These are phyloP conservation scores for Fomes fomentarius DNA, from an alignment of 1,284 basidiomycete genomes.

Conservation along the genomic window DNA sequence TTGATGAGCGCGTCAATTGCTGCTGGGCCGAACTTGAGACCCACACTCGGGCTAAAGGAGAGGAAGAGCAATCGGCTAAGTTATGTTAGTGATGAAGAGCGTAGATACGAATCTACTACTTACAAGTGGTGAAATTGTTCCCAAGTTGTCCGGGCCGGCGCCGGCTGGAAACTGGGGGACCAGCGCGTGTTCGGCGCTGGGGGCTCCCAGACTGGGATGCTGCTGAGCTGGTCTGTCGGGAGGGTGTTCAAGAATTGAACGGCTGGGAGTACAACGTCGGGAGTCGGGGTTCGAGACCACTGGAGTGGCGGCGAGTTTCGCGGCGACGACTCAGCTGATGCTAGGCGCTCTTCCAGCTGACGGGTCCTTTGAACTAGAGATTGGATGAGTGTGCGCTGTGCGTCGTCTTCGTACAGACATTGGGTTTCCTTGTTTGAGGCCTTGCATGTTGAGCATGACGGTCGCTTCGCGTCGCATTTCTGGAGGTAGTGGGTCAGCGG, in stretches of 20 bases:
- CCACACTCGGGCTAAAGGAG: background rate
- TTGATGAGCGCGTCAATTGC: background rate
- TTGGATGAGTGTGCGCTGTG: conserved; percentile 2
- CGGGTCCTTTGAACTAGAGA: conserved; percentile 1
- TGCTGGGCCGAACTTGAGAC: background rate
- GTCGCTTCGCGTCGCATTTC: conserved; percentile 9
- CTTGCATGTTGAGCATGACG: conserved; percentile 2
- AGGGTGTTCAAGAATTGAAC: too few species aligned
- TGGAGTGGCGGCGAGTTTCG: background rate
- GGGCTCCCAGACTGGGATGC: background rate
- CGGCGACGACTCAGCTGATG: background rate
- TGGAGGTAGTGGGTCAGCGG: background rate
- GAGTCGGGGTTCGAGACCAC: too few species aligned
- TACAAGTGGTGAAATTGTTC: background rate
- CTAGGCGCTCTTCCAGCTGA: background rate
- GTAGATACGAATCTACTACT: background rate
- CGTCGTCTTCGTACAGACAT: conserved; percentile 6
- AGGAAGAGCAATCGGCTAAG: background rate
- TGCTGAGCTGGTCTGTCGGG: too few species aligned
- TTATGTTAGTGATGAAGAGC: background rate
- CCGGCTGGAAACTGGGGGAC: too few species aligned
- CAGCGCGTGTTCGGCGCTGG: too few species aligned
- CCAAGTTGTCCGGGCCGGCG: background rate
- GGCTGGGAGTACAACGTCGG: too few species aligned
- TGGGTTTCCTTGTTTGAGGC: background rate